Evolutionary conservation across 768 basidiomycete species (phyloP), one percentile per base, ranked within the genome.

Genomic region (Phlebiopsis gigantea): DNA sequence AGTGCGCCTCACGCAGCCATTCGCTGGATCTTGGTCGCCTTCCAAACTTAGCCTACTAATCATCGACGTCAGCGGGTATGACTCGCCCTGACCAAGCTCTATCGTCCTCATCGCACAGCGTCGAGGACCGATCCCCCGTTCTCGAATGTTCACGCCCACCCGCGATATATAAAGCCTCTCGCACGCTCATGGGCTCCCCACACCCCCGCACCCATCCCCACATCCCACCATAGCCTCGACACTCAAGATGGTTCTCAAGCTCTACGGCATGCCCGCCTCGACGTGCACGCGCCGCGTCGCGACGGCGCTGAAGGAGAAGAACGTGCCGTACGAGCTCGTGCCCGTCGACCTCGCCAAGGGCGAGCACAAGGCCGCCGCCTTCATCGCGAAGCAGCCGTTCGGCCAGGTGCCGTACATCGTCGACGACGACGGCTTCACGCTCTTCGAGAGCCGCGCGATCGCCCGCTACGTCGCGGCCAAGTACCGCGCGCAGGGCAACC

Each of bases 361-460:
- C 17, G 73, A 77, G 61, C 80, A 84, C 41, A 85, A 83, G 66
- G 2, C 64, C 0, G 63, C 77, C 0, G 76, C 62, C 8, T 79
- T 69, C 70, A 21, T 77, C 15, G 63, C 68, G 29, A 69, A 74
- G 49, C 85, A 90, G 61, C 88, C 88, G 0, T 87, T 86, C 62
- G 82, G 83, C 19, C 79, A 82, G 61, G 73, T 85, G 25, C 84
- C 85, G 2, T 80, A 77, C 65, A 74, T 86, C 53, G 52, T 41
- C 54, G 79, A 62, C 22, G 83, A 83, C 42, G 83, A 83, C 41
- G 85, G 83, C 4, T 80, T 85, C 68, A 71, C 78, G 55, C 61
- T 90, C 25, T 87, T 77, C 66, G 84, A 86, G 63, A 78, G 77
- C 41, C 80, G 84, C 14, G 84, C 84, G 0, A 85, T 88, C 58